A percentile compares a stretch with the other conserved stretches of the same genome.
Conservation (phyloP, 495 filamentous ascomycete genomes). For the Daldinia caldariorum region DNA sequence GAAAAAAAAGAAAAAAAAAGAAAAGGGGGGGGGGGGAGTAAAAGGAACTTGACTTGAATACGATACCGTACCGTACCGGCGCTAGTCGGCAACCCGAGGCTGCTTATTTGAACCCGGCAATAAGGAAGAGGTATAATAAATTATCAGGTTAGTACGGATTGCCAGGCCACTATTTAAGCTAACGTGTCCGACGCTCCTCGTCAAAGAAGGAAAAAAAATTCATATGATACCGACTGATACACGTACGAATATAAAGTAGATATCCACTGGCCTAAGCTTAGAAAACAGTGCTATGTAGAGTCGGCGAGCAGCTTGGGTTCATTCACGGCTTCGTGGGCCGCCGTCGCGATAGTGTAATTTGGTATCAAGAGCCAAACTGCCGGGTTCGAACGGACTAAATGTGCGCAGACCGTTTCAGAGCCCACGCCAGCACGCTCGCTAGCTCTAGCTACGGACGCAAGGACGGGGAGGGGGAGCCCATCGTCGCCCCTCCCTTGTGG, state of each 20-base stretch:
- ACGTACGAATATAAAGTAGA: conserved; percentile 22
- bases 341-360: conserved; percentile 31
- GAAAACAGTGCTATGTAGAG: conserved; percentile 18
- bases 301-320: conserved; percentile 14
- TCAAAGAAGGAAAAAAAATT: conserved; percentile 13
- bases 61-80: conserved; percentile 6
- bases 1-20: too few relatives aligned
- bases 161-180: not conserved
- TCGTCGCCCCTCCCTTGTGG: conserved; percentile 13
- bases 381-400: conserved; percentile 29
- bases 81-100: conserved; percentile 26
- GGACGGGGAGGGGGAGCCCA: conserved; percentile 6
- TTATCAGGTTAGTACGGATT: conserved; percentile 3
- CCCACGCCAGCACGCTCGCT: conserved; percentile 19
- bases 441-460: conserved; percentile 22
- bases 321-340: conserved; percentile 33
- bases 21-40: too few relatives aligned
- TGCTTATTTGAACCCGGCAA: conserved; percentile 17
- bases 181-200: too few relatives aligned
- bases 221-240: conserved; percentile 25
- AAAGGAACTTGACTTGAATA: not conserved
- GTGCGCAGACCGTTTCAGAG: conserved; percentile 35
- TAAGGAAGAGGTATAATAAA: conserved; percentile 20
- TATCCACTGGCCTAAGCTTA: conserved; percentile 22
- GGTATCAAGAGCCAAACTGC: conserved; percentile 31